Base-by-base conservation (phyloP, 805 yeast species). In the Candida boleticola region DNA sequence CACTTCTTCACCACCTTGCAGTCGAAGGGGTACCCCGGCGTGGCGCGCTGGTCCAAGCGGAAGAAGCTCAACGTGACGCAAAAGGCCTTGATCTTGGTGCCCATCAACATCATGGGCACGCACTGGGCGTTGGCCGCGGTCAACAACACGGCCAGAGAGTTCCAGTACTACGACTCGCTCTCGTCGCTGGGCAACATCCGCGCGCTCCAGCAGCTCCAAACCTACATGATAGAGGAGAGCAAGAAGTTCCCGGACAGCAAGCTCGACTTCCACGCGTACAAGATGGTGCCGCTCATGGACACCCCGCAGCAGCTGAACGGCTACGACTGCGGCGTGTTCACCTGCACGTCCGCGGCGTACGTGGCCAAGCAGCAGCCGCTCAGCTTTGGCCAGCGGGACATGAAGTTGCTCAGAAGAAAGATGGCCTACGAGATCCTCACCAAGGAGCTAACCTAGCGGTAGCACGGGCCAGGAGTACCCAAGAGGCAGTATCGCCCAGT, bases 51-150 rank as follows among this genome's bases (percentile, higher is more conserved):
- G 64, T 54, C 59, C 0, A 58, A 56, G 38, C 43, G 64, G 13
- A 50, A 51, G 41, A 60, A 61, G 39, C 35, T 61, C 4, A 52
- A 82, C 47, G 80, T 92, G 5, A 72, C 79, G 3, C 73, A 76
- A 34, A 67, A 85, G 50, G 84, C 83, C 35, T 69, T 77, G 45
- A 73, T 93, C 9, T 73, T 92, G 46, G 82, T 86, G 7, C 99
- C 99, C 0, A 82, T 93, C n/a, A 93, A 93, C 54, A 68, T 85
- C 19, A 75, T 78, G 63, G 80, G 82, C 42, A 77, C 90, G 1
- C 99, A 93, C 62, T 93, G 99, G 99, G 93, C 95, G 1, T 64
- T 89, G 22, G 89, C 92, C 0, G 84, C 83, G 30, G 73, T 92
- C 18, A 83, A 93, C 60, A 77, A 89, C 45, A 63, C 62, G 34